Conservation (phyloP, 768 basidiomycete species). For the Hemileccinum impolitum region DNA sequence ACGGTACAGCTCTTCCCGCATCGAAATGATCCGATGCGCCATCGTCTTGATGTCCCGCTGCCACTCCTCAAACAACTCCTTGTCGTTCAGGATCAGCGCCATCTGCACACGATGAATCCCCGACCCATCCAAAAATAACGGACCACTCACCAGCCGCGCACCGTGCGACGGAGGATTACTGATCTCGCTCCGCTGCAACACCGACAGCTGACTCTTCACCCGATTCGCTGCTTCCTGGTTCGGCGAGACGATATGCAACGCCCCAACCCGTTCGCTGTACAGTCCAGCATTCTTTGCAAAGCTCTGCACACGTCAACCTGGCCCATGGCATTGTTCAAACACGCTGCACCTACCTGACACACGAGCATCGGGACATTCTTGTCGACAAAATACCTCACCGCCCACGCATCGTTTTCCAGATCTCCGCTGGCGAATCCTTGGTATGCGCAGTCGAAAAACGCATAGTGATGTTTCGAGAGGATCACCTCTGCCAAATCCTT, state of each 20-base stretch:
- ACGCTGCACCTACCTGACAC: slow-evolving; percentile 63
- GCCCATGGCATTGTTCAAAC: not conserved
- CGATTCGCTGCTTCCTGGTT: slow-evolving; percentile 62
- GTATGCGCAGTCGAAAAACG: slow-evolving; percentile 95
- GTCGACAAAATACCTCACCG: slow-evolving; percentile 83
- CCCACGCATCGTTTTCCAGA: slow-evolving; percentile 87
- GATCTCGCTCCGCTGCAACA: slow-evolving; percentile 91
- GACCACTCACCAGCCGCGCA: slow-evolving; percentile 69
- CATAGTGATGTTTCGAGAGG: slow-evolving; percentile 71
- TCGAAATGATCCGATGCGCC: slow-evolving; percentile 71
- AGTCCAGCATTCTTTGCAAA: slow-evolving; percentile 97
- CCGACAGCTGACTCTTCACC: slow-evolving; percentile 85
- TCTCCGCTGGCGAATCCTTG: slow-evolving; percentile 96
- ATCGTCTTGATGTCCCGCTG: slow-evolving; percentile 86
- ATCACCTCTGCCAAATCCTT: slow-evolving; percentile 68
- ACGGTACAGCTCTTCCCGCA: slow-evolving; percentile 78
- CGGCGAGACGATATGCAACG: slow-evolving; percentile 78
- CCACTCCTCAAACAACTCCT: slow-evolving; percentile 81
- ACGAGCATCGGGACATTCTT: slow-evolving; percentile 73
- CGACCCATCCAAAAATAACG: not conserved
- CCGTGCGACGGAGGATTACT: slow-evolving; percentile 93
- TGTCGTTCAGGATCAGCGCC: slow-evolving; percentile 75
- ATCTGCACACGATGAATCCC: slow-evolving; percentile 43
- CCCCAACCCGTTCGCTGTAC: slow-evolving; percentile 93
- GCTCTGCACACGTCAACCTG: slow-evolving; percentile 52